Percentiles rank a stretch among this genome's conserved stretches.
Evolutionary conservation across 441 rosid genomes (phyloP).

Genomic region (Raphanus hybrid): DNA sequence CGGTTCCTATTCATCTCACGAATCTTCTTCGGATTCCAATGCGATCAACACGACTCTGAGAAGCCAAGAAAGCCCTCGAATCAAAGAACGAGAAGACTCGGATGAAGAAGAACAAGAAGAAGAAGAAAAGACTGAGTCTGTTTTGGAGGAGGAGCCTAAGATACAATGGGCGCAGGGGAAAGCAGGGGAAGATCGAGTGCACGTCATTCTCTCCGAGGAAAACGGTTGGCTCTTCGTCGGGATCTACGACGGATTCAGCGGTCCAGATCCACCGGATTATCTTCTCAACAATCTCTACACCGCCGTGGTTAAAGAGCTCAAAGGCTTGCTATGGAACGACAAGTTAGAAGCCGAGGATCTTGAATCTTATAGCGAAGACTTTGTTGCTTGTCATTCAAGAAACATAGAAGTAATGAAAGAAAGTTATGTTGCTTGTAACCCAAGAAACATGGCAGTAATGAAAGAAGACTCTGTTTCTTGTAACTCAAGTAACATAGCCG

Average conservation of each 20-base stretch:
- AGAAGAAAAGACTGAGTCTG: slow-evolving; percentile 45
- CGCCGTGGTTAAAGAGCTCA: slow-evolving; percentile 56
- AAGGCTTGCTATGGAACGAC: slow-evolving; percentile 51
- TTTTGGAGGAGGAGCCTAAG: not conserved
- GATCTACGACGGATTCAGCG: slow-evolving; percentile 75
- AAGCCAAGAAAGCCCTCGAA: slow-evolving; percentile 14
- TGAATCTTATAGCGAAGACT: not conserved
- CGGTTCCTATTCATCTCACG: slow-evolving; percentile 26
- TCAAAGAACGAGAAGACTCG: not conserved
- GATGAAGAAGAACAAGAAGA: not conserved
- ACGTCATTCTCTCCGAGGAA: slow-evolving; percentile 66
- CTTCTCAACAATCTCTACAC: slow-evolving; percentile 57
- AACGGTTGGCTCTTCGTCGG: slow-evolving; percentile 74
- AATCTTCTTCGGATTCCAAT: not conserved
- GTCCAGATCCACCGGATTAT: slow-evolving; percentile 76
- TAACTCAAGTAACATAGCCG: slow-evolving; percentile 26
- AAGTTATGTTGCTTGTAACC: not conserved
- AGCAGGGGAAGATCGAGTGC: slow-evolving; percentile 82
- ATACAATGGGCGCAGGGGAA: slow-evolving; percentile 76
- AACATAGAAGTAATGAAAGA: slow-evolving; percentile 32
- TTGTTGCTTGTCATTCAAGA: not conserved
- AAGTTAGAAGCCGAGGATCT: not conserved
- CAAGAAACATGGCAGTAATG: not conserved
- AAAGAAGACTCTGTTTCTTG: slow-evolving; percentile 4
- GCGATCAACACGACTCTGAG: slow-evolving; percentile 19